Evolutionary conservation across 1,284 basidiomycete genomes (phyloP), one percentile per base, ranked within the genome.

Genomic region (Sporisorium exsertum): DNA sequence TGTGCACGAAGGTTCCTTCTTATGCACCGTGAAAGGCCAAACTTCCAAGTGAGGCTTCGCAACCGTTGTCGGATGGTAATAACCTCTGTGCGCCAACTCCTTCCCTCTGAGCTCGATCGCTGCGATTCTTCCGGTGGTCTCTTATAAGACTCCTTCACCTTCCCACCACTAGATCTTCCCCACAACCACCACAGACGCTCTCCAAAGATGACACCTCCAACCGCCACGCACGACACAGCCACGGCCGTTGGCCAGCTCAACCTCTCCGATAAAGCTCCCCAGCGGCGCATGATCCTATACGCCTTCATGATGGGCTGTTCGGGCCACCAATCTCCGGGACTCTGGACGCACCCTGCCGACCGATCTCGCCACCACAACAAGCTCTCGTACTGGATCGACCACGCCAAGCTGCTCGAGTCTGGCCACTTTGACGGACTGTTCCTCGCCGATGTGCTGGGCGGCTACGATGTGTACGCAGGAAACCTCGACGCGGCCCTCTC

Each of bases 401-500:
- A 78, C 24, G 81, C 81, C 56, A 79, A 81, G 58, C 66, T 82
- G 22, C 75, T 81, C 43, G 81, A 83, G 51, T 43, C 62, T 18
- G 79, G 63, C 26, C 70, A 80, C 46, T 79, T 81, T 29, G 79
- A 81, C 55, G 80, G 82, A 7, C 59, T 84, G 37, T 84, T 84
- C 61, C 76, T 83, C 15, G 83, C 83, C 47, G 83, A 84, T 37
- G 79, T 81, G 3, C 66, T 82, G 8, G 83, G 83, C 5, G 81
- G 80, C 9, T 84, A 84, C 67, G 81, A 83, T 22, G 72, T 81
- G 9, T 84, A 84, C 59, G 64, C 58, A 3, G 63, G 65, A 1
- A 76, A 77, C 29, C 71, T 76, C 51, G 72, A 79, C n/a, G 77
- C 80, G 0, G 81, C 83, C 0, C 62, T 81, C 1, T 40, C 67